These are phyloP conservation scores for Fusarium circinatum DNA, from an alignment of 2,329 filamentous ascomycete genomes.

Conservation along the genomic window DNA sequence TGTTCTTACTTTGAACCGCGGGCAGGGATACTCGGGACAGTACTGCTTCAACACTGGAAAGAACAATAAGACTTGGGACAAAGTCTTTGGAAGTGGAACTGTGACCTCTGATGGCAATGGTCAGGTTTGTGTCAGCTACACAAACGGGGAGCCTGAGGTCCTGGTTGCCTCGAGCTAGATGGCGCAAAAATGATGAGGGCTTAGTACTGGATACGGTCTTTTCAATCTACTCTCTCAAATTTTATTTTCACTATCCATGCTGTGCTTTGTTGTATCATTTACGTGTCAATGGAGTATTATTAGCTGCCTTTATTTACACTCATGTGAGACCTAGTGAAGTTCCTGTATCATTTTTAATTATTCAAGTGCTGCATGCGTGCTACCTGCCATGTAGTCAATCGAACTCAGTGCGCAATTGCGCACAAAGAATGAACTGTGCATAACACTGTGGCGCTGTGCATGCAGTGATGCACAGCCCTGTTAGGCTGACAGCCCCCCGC, in stretches of 20 bases:
- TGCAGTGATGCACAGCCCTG: no score
- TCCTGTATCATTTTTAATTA: fast-evolving
- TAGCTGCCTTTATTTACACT: no score
- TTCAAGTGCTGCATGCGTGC: fast-evolving
- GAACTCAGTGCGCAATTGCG: no score
- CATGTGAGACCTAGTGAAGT: fast-evolving
- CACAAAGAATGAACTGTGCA: no score
- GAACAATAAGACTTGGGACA: constrained; percentile 30
- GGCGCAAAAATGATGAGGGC: not conserved
- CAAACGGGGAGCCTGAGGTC: constrained; percentile 29
- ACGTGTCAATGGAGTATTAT: no score
- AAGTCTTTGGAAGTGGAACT: constrained; percentile 14
- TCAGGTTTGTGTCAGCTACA: constrained; percentile 16
- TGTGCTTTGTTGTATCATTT: no score
- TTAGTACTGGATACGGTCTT: not conserved
- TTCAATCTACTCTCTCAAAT: not conserved
- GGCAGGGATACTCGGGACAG: constrained; percentile 11
- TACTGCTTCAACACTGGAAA: constrained; percentile 21
- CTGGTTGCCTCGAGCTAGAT: constrained; percentile 4
- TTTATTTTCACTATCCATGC: no score
- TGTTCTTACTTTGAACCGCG: constrained; percentile 24
- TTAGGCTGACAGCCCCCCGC: no score
- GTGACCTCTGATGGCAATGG: constrained; percentile 9
- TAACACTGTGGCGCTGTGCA: no score
- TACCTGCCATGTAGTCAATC: fast-evolving